A percentile compares a stretch with the other conserved stretches of the same genome.
These are phyloP conservation scores for Adansonia grandidieri DNA, from an alignment of 441 rosid species.

Conservation along the genomic window DNA sequence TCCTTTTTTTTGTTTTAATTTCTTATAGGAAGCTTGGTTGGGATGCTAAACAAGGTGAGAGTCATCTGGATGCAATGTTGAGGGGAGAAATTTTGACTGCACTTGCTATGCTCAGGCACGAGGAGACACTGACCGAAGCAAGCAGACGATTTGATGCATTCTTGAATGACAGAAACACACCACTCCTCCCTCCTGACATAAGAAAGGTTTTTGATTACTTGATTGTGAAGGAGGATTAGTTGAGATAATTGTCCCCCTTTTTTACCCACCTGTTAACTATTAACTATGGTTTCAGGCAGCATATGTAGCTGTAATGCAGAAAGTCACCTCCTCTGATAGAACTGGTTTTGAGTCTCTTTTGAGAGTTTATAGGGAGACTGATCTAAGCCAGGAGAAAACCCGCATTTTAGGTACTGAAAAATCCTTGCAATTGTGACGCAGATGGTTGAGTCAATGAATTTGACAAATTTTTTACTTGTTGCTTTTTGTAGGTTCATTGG, in stretches of 20 bases:
- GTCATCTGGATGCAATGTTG: constrained; percentile 89
- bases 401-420: constrained; percentile 70
- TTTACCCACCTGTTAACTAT: constrained; percentile 24
- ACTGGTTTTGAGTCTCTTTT: constrained; percentile 77
- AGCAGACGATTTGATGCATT: constrained; percentile 71
- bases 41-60: constrained; percentile 90
- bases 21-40: constrained; percentile 78
- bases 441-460: constrained; percentile 18
- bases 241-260: constrained; percentile 1
- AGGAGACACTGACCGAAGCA: constrained; percentile 71
- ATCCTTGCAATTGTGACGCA: neutral
- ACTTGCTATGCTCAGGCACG: constrained; percentile 74
- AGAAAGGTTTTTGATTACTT: constrained; percentile 59
- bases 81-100: constrained; percentile 90
- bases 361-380: constrained; percentile 85
- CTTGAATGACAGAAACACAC: constrained; percentile 75
- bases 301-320: constrained; percentile 87
- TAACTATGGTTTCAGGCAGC: constrained; percentile 66
- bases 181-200: constrained; percentile 84
- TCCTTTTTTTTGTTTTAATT: constrained; percentile 18
- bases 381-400: constrained; percentile 91
- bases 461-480: constrained; percentile 2
- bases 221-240: constrained; percentile 4
- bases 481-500: constrained; percentile 63
- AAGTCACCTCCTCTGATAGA: constrained; percentile 62